Conservation (phyloP, 345 rosid species). For the Firmiana major region DNA sequence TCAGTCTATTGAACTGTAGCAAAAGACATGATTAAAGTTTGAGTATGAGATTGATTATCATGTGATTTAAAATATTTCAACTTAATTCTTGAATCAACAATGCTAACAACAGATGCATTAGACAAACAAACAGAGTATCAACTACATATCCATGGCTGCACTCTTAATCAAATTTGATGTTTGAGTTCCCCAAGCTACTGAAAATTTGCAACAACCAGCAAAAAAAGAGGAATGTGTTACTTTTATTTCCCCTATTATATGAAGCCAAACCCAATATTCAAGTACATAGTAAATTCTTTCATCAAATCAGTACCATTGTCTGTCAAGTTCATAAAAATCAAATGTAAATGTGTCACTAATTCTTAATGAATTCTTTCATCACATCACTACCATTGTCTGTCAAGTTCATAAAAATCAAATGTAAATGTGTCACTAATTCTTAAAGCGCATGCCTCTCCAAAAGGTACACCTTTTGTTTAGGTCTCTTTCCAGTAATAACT, state of each 20-base stretch:
- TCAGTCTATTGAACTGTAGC: too few species aligned
- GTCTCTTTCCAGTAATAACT: conserved; percentile 54
- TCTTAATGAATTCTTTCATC: too few species aligned
- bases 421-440: not conserved
- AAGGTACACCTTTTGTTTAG: conserved; percentile 65
- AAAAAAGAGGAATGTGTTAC: too few species aligned
- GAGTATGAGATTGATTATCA: not conserved
- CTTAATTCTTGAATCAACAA: not conserved
- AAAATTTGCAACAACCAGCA: not conserved
- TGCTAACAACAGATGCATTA: not conserved
- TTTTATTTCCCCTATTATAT: too few species aligned
- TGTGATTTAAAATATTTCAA: not conserved
- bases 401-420: not conserved
- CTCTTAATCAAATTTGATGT: not conserved
- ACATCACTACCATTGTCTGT: not conserved
- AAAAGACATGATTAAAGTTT: not conserved
- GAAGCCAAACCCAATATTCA: not conserved
- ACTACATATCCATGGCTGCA: not conserved
- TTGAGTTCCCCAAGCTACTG: not conserved
- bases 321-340: too few species aligned
- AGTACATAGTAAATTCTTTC: not conserved
- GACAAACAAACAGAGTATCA: not conserved
- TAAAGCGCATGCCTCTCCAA: conserved; percentile 92
- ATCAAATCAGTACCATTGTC: too few species aligned
- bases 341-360: too few species aligned